A percentile compares a stretch with the other conserved stretches of the same genome.
Evolutionary conservation across 768 basidiomycete species (phyloP).

Genomic region (Paxillus ammoniavirescens): DNA sequence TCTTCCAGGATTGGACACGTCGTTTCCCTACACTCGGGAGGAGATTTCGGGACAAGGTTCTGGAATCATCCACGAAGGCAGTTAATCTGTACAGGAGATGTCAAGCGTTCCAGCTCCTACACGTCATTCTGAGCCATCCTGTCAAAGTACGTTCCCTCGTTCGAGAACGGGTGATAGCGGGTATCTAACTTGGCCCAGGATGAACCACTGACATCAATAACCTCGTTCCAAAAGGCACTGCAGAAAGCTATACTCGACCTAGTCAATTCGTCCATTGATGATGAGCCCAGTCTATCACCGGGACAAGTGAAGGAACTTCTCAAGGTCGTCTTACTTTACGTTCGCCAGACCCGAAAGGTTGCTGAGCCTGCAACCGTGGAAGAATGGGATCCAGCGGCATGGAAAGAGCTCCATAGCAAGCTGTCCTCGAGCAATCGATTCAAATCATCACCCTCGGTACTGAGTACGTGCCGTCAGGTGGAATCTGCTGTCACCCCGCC

Average conservation of each 20-base stretch:
- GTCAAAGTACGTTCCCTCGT: constrained; percentile 16
- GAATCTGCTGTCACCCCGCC: constrained; percentile 19
- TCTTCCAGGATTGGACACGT: constrained; percentile 77
- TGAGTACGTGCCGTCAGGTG: constrained; percentile 66
- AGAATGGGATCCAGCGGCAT: constrained; percentile 61
- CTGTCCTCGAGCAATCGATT: constrained; percentile 57
- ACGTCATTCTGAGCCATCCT: constrained; percentile 54
- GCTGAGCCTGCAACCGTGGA: constrained; percentile 29
- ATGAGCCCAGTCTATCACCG: constrained; percentile 47
- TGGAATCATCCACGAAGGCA: constrained; percentile 53
- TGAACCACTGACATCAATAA: constrained; percentile 40
- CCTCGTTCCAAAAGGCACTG: constrained; percentile 46
- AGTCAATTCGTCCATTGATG: constrained; percentile 47
- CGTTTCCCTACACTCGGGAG: constrained; percentile 67
- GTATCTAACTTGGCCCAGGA: constrained; percentile 26
- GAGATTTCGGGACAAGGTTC: constrained; percentile 57
- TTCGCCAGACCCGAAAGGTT: constrained; percentile 61
- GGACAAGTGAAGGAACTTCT: constrained; percentile 77
- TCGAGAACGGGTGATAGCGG: not conserved
- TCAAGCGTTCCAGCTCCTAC: constrained; percentile 73
- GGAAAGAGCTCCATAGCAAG: constrained; percentile 48
- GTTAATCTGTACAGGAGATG: constrained; percentile 76
- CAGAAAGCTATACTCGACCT: constrained; percentile 48
- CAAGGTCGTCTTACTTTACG: constrained; percentile 61
- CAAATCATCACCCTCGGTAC: constrained; percentile 59